Evolutionary conservation across 495 filamentous ascomycete species (phyloP), one percentile per base, ranked within the genome.

Genomic region (Penicillium subrubescens): DNA sequence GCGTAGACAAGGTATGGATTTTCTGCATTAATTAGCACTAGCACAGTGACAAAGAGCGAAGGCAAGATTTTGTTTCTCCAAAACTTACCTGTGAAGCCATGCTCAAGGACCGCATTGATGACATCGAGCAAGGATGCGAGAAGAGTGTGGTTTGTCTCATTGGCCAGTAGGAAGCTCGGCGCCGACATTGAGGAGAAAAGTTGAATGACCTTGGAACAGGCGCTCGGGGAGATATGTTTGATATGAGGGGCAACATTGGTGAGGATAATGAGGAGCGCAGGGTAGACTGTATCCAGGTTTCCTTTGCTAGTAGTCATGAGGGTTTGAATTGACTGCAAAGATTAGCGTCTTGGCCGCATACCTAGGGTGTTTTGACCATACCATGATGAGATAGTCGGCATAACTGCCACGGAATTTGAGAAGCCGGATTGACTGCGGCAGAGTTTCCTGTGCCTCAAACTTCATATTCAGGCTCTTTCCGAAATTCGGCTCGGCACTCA

Each of bases 141-240:
- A 31, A 97, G 85, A 35, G 79, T 76, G 62, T 99, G 92, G 62
- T 99, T 99, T 15, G 85, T 92, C 63, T 99, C 96, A 70, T 98
- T 99, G 6, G 93, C 92, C 23, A 99, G 79, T n/a, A 99, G 79
- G 75, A 98, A 99, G 29, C 88, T 90, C 1, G 96, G 96, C 1
- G 95, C 90, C 8, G 95, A 97, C 92, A 98, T 97, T 2, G 91
- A 95, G 19, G 89, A 88, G 76, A 94, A 98, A 8, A 98, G 82
- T 65, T 98, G 92, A 51, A 97, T 80, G 51, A 97, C 77, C 77
- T 92, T 97, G 25, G 88, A 87, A 69, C 91, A 90, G 12, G 93
- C 86, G 8, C 86, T 81, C n/a, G 86, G 81, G 34, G 89, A 90
- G 37, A 97, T 77, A 19, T 89, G 85, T 64, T 96, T 87, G 8